Percentiles rank a stretch among this genome's conserved stretches.
phyloP scores from a whole-genome alignment of 345 rosid species.

The Noccaea bulbosa region DNA sequence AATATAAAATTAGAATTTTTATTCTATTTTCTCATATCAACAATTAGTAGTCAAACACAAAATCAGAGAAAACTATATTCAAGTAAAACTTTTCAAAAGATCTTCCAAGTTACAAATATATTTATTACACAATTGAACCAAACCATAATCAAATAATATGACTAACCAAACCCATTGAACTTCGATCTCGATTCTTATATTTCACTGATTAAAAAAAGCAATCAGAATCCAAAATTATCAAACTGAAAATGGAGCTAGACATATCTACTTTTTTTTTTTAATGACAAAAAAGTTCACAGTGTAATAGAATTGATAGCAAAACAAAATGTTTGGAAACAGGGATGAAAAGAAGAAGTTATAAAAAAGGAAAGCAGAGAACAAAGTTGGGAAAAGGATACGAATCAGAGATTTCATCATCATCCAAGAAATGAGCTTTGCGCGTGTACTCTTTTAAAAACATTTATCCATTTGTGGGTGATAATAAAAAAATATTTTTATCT shows the following conservation, averaged over 20 bases:
- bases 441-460: background rate
- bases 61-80: no score
- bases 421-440: slow-evolving; percentile 13
- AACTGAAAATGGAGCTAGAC: background rate
- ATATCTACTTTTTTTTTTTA: background rate
- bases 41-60: no score
- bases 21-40: no score
- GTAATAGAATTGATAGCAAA: background rate
- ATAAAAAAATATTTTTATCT: background rate
- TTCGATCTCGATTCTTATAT: background rate
- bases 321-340: background rate
- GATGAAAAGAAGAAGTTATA: background rate
- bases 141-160: no score
- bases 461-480: background rate
- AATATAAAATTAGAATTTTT: no score
- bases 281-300: background rate
- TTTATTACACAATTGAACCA: no score
- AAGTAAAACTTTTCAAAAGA: no score
- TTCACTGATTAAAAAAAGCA: no score
- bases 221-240: background rate
- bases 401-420: slow-evolving; percentile 24
- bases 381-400: background rate
- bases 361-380: slow-evolving; percentile 9
- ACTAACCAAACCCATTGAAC: background rate
- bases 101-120: no score